A percentile compares a stretch with the other conserved stretches of the same genome.
phyloP scores from a whole-genome alignment of 176 grass and related monocot genomes.

The Hordeum marinum region DNA sequence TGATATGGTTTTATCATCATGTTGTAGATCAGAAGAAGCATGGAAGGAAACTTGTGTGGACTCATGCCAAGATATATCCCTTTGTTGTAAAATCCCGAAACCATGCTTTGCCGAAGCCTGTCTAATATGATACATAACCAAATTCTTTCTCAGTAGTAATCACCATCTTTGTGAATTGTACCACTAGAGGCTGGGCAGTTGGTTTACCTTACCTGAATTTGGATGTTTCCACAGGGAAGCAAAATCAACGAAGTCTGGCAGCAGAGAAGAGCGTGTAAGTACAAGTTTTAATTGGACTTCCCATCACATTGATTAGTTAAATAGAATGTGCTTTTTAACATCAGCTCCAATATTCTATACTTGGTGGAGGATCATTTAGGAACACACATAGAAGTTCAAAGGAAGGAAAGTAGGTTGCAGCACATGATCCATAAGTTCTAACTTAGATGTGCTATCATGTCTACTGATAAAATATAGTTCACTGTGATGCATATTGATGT shows the following conservation, averaged over 20 bases:
- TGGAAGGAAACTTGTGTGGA: conserved; percentile 27
- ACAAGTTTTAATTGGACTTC: neutral
- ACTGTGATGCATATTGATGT: neutral
- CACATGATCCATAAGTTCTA: neutral
- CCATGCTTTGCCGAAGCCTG: neutral
- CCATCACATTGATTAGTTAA: neutral
- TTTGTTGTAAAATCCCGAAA: conserved; percentile 24
- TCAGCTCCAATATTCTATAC: too few species aligned
- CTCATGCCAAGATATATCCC: conserved; percentile 24
- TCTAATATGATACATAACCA: neutral
- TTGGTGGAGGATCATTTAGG: neutral
- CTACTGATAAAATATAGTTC: neutral
- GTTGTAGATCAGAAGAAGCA: conserved; percentile 47
- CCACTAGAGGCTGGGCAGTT: neutral
- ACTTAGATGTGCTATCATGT: neutral
- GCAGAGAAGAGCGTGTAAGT: neutral
- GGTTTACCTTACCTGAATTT: neutral
- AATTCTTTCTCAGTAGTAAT: neutral
- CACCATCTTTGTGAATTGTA: neutral
- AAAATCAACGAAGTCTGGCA: neutral
- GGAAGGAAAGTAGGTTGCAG: neutral
- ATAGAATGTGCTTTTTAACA: neutral
- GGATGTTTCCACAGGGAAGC: neutral
- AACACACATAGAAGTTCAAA: neutral
- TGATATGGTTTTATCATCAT: conserved; percentile 1